These are phyloP conservation scores for Solanum habrochaites DNA, from an alignment of 257 asterid species.

Conservation along the genomic window DNA sequence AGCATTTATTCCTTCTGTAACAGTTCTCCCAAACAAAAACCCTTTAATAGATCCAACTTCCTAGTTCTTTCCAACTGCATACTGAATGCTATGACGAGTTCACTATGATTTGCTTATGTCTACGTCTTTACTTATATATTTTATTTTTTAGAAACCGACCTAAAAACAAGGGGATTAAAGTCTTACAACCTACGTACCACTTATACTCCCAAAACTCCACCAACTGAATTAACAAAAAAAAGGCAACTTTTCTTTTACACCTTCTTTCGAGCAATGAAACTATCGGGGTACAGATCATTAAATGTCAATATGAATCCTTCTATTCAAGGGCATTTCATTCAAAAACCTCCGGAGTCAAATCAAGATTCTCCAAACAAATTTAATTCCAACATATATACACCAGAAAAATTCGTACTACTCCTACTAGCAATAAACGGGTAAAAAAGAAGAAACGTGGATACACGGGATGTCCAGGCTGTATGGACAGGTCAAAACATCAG, in stretches of 20 bases:
- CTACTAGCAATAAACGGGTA: background rate
- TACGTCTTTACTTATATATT: background rate
- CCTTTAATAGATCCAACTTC: background rate
- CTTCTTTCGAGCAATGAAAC: background rate
- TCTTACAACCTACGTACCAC: background rate
- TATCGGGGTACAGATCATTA: background rate
- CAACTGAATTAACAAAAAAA: background rate
- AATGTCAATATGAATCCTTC: background rate
- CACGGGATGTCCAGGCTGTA: slow-evolving; percentile 33
- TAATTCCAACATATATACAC: background rate
- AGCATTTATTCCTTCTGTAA: background rate
- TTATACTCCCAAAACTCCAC: background rate
- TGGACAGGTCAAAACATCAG: slow-evolving; percentile 76
- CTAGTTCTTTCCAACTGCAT: background rate
- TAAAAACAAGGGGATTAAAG: background rate
- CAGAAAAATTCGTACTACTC: too few relatives aligned
- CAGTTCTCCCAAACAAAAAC: background rate
- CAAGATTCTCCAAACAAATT: background rate
- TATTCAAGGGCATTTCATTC: background rate
- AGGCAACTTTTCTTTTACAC: background rate
- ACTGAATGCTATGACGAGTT: background rate
- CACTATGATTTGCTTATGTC: background rate
- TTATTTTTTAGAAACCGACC: background rate
- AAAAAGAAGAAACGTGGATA: slow-evolving; percentile 39
- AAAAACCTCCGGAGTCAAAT: background rate